These are phyloP conservation scores for Lanmaoa pseudosensibilis DNA, from an alignment of 768 basidiomycete genomes.

Conservation along the genomic window DNA sequence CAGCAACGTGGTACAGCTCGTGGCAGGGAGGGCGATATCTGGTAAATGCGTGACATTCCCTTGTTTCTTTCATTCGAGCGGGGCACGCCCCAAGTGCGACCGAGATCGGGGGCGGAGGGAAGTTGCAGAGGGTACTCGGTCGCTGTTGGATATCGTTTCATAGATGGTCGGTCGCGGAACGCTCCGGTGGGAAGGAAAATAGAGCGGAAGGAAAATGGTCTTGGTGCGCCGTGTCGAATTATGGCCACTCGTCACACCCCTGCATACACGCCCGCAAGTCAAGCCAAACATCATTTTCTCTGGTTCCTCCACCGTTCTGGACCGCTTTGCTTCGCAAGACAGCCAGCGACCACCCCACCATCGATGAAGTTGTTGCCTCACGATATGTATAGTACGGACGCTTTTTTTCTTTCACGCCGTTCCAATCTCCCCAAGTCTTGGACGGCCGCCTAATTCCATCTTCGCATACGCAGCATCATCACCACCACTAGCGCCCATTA, in stretches of 20 bases:
- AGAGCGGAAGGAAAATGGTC: slow-evolving; percentile 23
- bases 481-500: slow-evolving; percentile 35
- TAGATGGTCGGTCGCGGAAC: slow-evolving; percentile 36
- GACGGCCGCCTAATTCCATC: slow-evolving; percentile 33
- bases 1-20: slow-evolving; percentile 43
- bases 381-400: slow-evolving; percentile 65
- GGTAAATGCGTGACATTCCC: slow-evolving; percentile 37
- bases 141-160: slow-evolving; percentile 35
- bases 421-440: slow-evolving; percentile 11
- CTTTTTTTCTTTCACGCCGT: slow-evolving; percentile 63
- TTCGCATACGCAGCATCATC: slow-evolving; percentile 26
- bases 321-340: slow-evolving; percentile 20
- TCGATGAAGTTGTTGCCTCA: slow-evolving; percentile 40
- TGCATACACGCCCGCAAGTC: slow-evolving; percentile 18
- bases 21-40: slow-evolving; percentile 47
- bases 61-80: slow-evolving; percentile 35
- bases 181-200: slow-evolving; percentile 17
- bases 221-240: slow-evolving; percentile 27
- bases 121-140: slow-evolving; percentile 36
- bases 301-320: slow-evolving; percentile 18
- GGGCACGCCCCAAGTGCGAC: slow-evolving; percentile 46
- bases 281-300: slow-evolving; percentile 14
- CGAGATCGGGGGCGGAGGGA: slow-evolving; percentile 43
- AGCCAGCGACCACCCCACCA: slow-evolving; percentile 23
- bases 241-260: slow-evolving; percentile 1